phyloP scores from a whole-genome alignment of 2,329 filamentous ascomycete genomes.

The Xylaria sp. region DNA sequence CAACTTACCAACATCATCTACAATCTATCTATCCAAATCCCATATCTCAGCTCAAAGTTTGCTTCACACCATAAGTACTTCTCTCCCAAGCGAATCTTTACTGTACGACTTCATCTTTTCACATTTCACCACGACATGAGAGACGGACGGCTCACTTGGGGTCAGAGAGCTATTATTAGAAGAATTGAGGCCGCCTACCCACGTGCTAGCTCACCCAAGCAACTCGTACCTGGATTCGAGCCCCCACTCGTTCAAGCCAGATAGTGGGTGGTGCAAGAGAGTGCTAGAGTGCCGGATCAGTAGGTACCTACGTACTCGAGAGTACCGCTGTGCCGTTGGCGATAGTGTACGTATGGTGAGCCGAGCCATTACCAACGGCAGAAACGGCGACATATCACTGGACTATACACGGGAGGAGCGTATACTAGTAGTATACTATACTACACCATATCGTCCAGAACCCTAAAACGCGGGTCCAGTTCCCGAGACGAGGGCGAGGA shows the following conservation, averaged over 20 bases:
- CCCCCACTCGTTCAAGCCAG: constrained; percentile 29
- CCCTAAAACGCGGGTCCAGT: not conserved
- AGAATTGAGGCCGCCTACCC: constrained; percentile 35
- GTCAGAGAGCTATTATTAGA: constrained; percentile 8
- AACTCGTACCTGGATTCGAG: constrained; percentile 24
- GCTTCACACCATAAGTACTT: not conserved
- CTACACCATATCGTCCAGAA: constrained; percentile 1
- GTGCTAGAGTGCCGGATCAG: constrained; percentile 13
- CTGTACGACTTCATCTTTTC: not conserved
- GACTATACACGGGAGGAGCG: not conserved
- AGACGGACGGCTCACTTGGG: constrained; percentile 4
- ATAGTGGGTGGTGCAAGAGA: constrained; percentile 9
- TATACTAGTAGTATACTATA: not conserved
- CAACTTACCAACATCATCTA: constrained; percentile 17
- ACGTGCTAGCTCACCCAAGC: constrained; percentile 28
- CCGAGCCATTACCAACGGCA: constrained; percentile 9
- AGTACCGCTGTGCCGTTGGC: constrained; percentile 22
- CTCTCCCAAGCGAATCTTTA: not conserved
- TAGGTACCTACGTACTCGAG: constrained; percentile 14
- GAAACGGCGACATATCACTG: constrained; percentile 6
- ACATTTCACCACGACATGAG: constrained; percentile 8
- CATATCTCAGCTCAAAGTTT: not conserved
- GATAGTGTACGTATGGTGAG: constrained; percentile 26
- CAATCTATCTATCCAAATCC: not conserved
- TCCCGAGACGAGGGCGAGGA: constrained; percentile 19